A percentile compares a stretch with the other conserved stretches of the same genome.
Conservation (phyloP, 2,329 filamentous ascomycete species). For the Dactylellina cionopaga region DNA sequence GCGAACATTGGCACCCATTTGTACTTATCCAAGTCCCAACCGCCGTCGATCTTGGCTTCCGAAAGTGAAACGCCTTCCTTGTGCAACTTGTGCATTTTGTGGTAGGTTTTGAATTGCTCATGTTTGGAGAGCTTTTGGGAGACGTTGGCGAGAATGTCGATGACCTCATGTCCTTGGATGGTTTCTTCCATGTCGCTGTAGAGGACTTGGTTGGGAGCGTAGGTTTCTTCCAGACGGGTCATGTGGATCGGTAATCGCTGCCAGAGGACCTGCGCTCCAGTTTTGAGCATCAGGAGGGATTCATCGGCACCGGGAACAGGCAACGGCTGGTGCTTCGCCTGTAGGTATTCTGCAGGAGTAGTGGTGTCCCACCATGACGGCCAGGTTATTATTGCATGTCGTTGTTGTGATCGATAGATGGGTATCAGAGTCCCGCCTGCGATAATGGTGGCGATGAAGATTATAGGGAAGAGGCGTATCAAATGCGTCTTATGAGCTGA, state of each 20-base stretch:
- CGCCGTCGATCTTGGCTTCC: slow-evolving; percentile 60
- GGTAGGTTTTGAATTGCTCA: slow-evolving; percentile 64
- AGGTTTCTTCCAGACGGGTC: slow-evolving; percentile 66
- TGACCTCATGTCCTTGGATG: slow-evolving; percentile 59
- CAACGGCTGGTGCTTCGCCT: slow-evolving; percentile 10
- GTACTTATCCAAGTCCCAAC: slow-evolving; percentile 71
- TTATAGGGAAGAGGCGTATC: slow-evolving; percentile 10
- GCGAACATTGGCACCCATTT: slow-evolving; percentile 71
- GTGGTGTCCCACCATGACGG: slow-evolving; percentile 34
- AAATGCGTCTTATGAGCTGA: slow-evolving; percentile 28
- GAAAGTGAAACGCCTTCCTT: slow-evolving; percentile 16
- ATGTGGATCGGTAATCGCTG: slow-evolving; percentile 68
- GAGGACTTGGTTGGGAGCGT: slow-evolving; percentile 65
- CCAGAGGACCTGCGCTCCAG: slow-evolving; percentile 68
- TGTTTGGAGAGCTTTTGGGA: slow-evolving; percentile 61
- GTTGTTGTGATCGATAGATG: slow-evolving; percentile 8
- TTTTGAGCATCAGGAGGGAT: slow-evolving; percentile 68
- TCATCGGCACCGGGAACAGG: slow-evolving; percentile 58
- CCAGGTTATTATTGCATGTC: slow-evolving; percentile 4
- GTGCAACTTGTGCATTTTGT: slow-evolving; percentile 59
- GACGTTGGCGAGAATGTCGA: slow-evolving; percentile 59
- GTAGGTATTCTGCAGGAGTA: slow-evolving; percentile 45
- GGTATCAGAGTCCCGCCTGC: slow-evolving; percentile 13
- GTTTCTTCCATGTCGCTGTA: slow-evolving; percentile 68
- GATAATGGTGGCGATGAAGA: slow-evolving; percentile 7